Base-by-base conservation (phyloP, 2,329 filamentous ascomycete genomes). In the Colletotrichum karsti region DNA sequence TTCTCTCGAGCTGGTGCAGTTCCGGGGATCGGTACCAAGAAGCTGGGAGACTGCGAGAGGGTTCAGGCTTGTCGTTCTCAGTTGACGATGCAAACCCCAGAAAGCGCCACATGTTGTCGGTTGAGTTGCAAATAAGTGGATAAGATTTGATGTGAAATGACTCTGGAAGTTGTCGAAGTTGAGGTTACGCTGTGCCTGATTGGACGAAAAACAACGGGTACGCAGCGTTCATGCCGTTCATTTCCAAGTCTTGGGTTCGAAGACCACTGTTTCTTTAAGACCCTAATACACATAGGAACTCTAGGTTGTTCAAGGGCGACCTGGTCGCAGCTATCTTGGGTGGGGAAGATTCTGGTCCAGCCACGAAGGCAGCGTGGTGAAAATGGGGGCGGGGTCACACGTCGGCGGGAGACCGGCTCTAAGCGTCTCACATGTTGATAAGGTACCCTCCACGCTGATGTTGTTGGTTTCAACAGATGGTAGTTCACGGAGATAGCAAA, bases 1-100 rank as follows among this genome's bases (percentile, higher is more conserved):
- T 74, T 39, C 79, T 71, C 65, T 82, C 80, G 12, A 82, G 74
- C 69, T 81, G 75, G 67, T 81, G 81, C 73, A 82, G 78, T 37
- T 77, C 78, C 13, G 72, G 70, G 1, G 65, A 70, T 22, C 65
- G 42, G 39, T 75, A 75, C 72, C 72, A 75, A 2, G 72, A 63
- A 3, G 73, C 71, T 15, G 73, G 74, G 13, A 75, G 70, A 15
- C 73, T 73, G 26, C 65, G 64, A 13, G 60, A 63, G 1, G 72
- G 46, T 9, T 69, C 68, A 28, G 62, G 42, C 26, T 67, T 67
- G 28, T 30, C 37, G 2, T 42, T 37, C 10, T 46, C 51, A 2
- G 41, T 33, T 2, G 55, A 20, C n/a, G 62, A 44, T 44, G 63
- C 48, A 20, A 67, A 20, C 12, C 63, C 58, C 20, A 67, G 41